A percentile compares a stretch with the other conserved stretches of the same genome.
Evolutionary conservation across 192 early-diverging fungal species (phyloP).

Genomic region (Linnemannia hyalina): DNA sequence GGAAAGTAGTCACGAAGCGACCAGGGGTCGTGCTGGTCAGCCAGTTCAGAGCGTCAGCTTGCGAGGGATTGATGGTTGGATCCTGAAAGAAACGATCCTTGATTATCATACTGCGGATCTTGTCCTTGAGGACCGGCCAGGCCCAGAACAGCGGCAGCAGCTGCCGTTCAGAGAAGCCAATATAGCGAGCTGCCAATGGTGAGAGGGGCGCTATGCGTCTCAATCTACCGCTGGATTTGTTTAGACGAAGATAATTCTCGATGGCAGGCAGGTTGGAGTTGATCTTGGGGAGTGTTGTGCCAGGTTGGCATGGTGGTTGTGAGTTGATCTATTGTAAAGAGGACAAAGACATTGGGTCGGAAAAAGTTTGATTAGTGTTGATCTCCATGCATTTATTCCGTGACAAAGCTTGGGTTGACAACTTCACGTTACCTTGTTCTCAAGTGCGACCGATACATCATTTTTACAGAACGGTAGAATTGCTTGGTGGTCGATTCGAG

Average conservation of each 20-base stretch:
- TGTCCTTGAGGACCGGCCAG: conserved; percentile 7
- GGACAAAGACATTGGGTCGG: background rate
- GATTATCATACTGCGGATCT: background rate
- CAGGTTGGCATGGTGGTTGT: background rate
- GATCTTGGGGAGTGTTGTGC: background rate
- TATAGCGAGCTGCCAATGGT: conserved; percentile 2
- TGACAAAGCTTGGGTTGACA: conserved; percentile 2
- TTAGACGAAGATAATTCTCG: background rate
- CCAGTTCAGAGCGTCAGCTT: background rate
- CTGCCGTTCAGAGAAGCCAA: conserved; percentile 8
- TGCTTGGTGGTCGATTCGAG: conserved; percentile 21
- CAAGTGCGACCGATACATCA: conserved; percentile 19
- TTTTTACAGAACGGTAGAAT: background rate
- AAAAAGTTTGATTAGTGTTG: background rate
- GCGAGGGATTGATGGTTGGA: conserved; percentile 4
- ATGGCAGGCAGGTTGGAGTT: conserved; percentile 9
- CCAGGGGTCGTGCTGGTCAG: background rate
- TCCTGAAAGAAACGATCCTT: conserved; percentile 12
- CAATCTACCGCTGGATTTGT: conserved; percentile 4
- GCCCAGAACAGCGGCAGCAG: conserved; percentile 5
- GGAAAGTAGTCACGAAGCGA: background rate
- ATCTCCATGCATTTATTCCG: conserved; percentile 7
- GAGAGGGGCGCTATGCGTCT: conserved; percentile 7
- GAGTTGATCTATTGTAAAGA: conserved; percentile 13
- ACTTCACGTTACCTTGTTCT: conserved; percentile 11